phyloP scores from a whole-genome alignment of 106 monocot species.

The Acanthochlamys bracteata region DNA sequence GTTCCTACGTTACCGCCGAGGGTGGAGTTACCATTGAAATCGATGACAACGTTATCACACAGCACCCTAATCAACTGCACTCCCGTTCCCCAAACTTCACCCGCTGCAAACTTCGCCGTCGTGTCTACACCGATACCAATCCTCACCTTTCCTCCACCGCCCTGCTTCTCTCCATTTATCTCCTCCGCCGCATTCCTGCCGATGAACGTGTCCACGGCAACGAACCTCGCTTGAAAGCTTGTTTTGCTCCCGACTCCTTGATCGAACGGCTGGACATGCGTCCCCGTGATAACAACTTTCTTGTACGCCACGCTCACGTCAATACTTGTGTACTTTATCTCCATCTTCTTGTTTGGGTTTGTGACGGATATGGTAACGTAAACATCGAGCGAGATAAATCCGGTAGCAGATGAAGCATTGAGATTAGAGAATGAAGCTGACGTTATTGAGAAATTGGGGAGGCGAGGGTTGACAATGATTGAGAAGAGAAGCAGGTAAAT shows the following conservation, averaged over 20 bases:
- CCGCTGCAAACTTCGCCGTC: conserved; percentile 11
- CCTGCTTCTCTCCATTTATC: neutral
- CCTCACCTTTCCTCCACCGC: neutral
- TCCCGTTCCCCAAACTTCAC: conserved; percentile 18
- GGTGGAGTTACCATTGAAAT: conserved; percentile 14
- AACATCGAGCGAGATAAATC: neutral
- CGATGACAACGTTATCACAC: conserved; percentile 17
- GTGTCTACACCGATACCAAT: neutral
- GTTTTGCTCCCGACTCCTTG: neutral
- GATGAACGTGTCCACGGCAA: neutral
- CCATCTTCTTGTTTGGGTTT: neutral
- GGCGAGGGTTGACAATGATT: neutral
- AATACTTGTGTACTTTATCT: neutral
- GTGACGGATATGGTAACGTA: neutral
- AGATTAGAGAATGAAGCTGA: neutral
- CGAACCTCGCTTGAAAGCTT: neutral
- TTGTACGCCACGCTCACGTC: neutral
- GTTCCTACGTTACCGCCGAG: neutral
- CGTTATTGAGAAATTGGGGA: neutral
- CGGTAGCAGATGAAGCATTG: neutral
- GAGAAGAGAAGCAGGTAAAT: neutral
- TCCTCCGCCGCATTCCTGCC: neutral
- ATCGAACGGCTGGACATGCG: neutral
- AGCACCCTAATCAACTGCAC: conserved; percentile 16
- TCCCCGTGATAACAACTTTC: neutral